Conservation (phyloP, 75 land plant species). For the Adiantum capillusveneris region DNA sequence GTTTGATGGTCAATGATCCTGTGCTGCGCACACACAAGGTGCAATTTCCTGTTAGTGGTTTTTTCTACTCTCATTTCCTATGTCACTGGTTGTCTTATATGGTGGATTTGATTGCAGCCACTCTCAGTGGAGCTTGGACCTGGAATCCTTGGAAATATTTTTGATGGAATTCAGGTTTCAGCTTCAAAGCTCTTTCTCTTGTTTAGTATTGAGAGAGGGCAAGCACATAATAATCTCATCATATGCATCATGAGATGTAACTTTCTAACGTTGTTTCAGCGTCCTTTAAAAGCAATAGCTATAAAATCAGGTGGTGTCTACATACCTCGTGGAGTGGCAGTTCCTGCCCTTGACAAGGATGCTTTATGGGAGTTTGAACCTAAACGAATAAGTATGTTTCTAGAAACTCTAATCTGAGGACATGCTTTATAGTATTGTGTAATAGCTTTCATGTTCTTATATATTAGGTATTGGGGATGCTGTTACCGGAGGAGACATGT, state of each 20-base stretch:
- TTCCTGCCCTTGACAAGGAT: slow-evolving; percentile 94
- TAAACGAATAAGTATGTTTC: slow-evolving; percentile 58
- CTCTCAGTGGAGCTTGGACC: slow-evolving; percentile 98
- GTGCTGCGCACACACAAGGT: slow-evolving; percentile 96
- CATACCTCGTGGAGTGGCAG: slow-evolving; percentile 98
- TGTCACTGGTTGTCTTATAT: not conserved
- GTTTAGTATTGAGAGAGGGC: too few relatives aligned
- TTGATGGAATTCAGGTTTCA: slow-evolving; percentile 99
- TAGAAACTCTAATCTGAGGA: too few relatives aligned
- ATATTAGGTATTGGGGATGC: slow-evolving; percentile 77
- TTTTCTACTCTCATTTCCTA: not conserved
- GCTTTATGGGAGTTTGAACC: slow-evolving; percentile 86
- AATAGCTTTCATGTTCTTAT: not conserved
- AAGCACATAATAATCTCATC: too few relatives aligned
- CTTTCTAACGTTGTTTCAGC: slow-evolving; percentile 32
- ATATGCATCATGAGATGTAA: too few relatives aligned
- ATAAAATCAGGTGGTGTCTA: slow-evolving; percentile 85
- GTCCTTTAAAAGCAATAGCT: slow-evolving; percentile 97
- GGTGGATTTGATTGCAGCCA: slow-evolving; percentile 51
- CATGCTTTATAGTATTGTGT: too few relatives aligned
- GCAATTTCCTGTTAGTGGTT: not conserved
- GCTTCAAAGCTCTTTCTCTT: too few relatives aligned
- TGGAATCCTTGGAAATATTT: slow-evolving; percentile 97
- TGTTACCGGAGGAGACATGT: slow-evolving; percentile 95
- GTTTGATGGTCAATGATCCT: slow-evolving; percentile 95